Evolutionary conservation across 2,329 filamentous ascomycete genomes (phyloP), one percentile per base, ranked within the genome.

Genomic region (Fusarium dlaminii): DNA sequence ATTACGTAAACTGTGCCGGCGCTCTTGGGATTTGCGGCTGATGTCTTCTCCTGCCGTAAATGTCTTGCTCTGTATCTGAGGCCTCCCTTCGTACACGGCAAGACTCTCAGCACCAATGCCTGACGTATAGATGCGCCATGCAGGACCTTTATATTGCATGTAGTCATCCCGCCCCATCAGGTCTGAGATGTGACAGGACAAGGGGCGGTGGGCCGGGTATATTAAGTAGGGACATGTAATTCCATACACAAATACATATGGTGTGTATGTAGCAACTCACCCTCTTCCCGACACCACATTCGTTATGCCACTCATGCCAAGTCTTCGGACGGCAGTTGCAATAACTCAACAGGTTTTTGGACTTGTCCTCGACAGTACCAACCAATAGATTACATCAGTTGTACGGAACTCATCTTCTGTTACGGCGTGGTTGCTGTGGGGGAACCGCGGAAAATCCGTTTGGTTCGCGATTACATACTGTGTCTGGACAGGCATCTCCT

Each of bases 281-380:
- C 12, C 20, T 18, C 37, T 20, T 22, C 20, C 8, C 6, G 12
- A 22, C 7, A 20, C 11, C 11, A 22, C 7, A 12, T 39, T 39
- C 18, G 37, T 7, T 39, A 39, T 22, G 18, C 13, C 37, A 39
- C 11, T 39, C 10, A 7, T 39, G 37, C 18, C 20, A 10, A 39
- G 5, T 20, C 20, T 39, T 20, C 13, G 10, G 10, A 20, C 18
- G 10, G 37, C 9, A 10, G 18, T 7, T 12, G 10, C 18, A 12
- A 12, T 5, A 39, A 4, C 18, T 39, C 20, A 14, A 40, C 37
- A 40, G 8, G 20, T 14, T 40, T 22, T 40, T 12, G 13, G 3
- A 40, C 1, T 22, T 40, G 0, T 1, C 20, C 3, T 40, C 13
- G 1, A 40, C 22, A 22, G 20, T 22, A 18, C 12, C 18, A 22